Evolutionary conservation across 805 yeast species (phyloP).

Genomic region (Lachancea fermentati): DNA sequence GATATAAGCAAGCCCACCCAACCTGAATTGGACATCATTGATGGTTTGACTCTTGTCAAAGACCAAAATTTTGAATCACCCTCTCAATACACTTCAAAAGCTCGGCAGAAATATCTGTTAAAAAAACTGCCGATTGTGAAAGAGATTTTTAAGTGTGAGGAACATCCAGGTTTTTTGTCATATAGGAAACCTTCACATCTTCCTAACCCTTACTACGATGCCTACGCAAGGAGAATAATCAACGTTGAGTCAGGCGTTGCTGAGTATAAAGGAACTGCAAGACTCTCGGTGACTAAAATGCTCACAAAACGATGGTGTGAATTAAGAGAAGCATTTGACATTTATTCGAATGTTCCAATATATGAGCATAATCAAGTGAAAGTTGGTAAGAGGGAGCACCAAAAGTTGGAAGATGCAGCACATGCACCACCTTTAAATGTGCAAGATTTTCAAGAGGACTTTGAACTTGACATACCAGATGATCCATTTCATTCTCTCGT

Average conservation of each 20-base stretch:
- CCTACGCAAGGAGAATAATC: slow-evolving; percentile 8
- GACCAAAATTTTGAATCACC: background rate
- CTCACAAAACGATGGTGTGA: slow-evolving; percentile 67
- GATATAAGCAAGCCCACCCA: slow-evolving; percentile 5
- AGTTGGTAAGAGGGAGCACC: slow-evolving; percentile 46
- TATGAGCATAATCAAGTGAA: slow-evolving; percentile 38
- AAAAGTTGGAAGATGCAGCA: slow-evolving; percentile 39
- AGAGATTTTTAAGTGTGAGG: slow-evolving; percentile 17
- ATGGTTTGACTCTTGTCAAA: slow-evolving; percentile 13
- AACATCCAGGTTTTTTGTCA: slow-evolving; percentile 13
- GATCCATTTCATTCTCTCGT: slow-evolving; percentile 25
- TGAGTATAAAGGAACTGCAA: slow-evolving; percentile 8
- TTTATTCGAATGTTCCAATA: slow-evolving; percentile 41
- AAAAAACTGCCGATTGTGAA: slow-evolving; percentile 16
- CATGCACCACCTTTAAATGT: slow-evolving; percentile 35
- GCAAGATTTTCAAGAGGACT: slow-evolving; percentile 14
- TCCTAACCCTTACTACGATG: slow-evolving; percentile 19
- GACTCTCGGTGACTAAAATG: slow-evolving; percentile 48
- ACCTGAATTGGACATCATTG: slow-evolving; percentile 11
- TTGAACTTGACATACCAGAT: slow-evolving; percentile 16
- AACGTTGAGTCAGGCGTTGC: slow-evolving; percentile 10
- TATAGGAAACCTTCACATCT: slow-evolving; percentile 15
- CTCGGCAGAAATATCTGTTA: slow-evolving; percentile 15
- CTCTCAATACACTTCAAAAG: slow-evolving; percentile 4
- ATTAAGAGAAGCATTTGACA: slow-evolving; percentile 45